Conservation (phyloP, 108 stramenopile genomes). For the Cyclostephanos invisitatus region DNA sequence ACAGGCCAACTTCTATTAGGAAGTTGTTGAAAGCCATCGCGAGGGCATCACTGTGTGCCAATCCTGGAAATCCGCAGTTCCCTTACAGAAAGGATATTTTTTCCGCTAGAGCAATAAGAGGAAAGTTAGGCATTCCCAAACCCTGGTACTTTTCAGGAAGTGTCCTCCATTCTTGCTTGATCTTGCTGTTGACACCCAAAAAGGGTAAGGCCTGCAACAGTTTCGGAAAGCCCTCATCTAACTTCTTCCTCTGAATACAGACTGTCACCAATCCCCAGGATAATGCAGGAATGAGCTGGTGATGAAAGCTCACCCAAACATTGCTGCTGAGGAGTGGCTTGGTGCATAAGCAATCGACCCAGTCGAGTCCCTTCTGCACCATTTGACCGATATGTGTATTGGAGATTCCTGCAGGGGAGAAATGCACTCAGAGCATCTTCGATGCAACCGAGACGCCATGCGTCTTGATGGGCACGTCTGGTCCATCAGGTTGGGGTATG, state of each 20-base stretch:
- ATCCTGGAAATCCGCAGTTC: neutral
- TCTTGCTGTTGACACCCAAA: neutral
- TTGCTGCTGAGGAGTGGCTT: too few relatives aligned
- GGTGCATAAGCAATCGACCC: neutral
- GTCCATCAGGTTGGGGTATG: neutral
- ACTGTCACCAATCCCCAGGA: neutral
- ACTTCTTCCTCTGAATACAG: neutral
- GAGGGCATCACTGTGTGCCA: neutral
- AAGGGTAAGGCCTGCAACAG: neutral
- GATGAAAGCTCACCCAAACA: too few relatives aligned
- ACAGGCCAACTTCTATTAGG: neutral
- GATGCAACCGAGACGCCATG: neutral
- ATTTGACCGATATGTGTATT: neutral
- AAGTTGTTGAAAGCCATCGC: neutral
- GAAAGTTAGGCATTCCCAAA: neutral
- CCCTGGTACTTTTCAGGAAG: constrained; percentile 1
- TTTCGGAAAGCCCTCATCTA: neutral
- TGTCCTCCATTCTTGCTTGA: constrained; percentile 7
- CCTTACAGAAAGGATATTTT: neutral
- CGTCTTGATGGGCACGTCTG: neutral
- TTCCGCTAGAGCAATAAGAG: neutral
- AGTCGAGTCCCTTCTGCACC: neutral
- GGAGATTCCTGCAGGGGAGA: neutral
- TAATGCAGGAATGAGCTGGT: too few relatives aligned
- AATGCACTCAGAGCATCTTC: neutral